Evolutionary conservation across 192 early-diverging fungal species (phyloP).

Genomic region (Coemansia reversa): DNA sequence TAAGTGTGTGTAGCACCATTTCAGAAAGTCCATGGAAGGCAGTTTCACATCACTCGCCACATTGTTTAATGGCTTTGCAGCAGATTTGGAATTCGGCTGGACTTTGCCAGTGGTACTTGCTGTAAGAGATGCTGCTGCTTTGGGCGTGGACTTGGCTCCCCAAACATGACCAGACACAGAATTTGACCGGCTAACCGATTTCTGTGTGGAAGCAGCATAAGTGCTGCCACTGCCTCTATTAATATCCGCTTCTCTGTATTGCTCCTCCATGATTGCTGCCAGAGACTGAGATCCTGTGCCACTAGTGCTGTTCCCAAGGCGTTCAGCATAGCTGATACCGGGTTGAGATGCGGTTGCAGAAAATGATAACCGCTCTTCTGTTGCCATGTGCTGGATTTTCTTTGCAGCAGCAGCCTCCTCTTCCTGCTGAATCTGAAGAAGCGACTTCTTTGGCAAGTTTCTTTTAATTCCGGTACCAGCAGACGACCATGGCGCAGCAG

Average conservation of each 20-base stretch:
- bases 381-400: conserved; percentile 30
- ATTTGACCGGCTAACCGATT: neutral
- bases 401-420: conserved; percentile 31
- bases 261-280: conserved; percentile 50
- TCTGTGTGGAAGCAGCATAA: neutral
- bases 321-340: conserved; percentile 43
- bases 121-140: neutral
- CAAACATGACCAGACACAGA: conserved; percentile 13
- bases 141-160: neutral
- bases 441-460: conserved; percentile 49
- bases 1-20: conserved; percentile 69
- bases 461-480: conserved; percentile 7
- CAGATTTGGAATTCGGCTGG: conserved; percentile 8
- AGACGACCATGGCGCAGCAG: conserved; percentile 45
- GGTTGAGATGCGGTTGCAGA: conserved; percentile 8
- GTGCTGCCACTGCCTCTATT: neutral
- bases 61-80: conserved; percentile 12
- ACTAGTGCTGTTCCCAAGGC: conserved; percentile 11
- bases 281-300: conserved; percentile 23
- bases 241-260: conserved; percentile 27
- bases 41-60: neutral
- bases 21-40: conserved; percentile 66
- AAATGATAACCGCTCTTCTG: conserved; percentile 22
- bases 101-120: neutral
- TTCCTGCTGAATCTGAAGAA: conserved; percentile 55